These are phyloP conservation scores for Coffea canephora DNA, from an alignment of 257 asterid genomes.

Conservation along the genomic window DNA sequence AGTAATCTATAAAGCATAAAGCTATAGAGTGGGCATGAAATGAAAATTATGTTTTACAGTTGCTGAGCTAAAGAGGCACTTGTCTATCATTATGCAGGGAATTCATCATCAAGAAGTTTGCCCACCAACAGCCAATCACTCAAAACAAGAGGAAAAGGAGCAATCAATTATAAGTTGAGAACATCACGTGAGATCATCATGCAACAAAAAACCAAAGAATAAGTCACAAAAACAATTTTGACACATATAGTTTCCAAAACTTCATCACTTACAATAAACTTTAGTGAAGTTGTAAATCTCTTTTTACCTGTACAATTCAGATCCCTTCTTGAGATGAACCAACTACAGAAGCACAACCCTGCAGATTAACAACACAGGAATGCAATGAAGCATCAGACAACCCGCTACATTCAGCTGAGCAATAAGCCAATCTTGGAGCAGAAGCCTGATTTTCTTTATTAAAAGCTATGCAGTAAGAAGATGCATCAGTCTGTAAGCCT, in stretches of 20 bases:
- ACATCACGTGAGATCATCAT: background rate
- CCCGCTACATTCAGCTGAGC: constrained; percentile 36
- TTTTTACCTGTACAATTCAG: constrained; percentile 39
- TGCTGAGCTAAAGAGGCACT: background rate
- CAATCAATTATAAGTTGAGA: background rate
- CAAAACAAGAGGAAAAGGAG: background rate
- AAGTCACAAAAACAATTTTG: background rate
- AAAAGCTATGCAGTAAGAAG: constrained; percentile 1
- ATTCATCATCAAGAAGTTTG: background rate
- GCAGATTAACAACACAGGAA: constrained; percentile 28
- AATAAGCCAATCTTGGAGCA: constrained; percentile 28
- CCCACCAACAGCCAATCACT: background rate
- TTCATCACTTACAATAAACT: background rate
- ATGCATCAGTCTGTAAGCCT: constrained; percentile 14
- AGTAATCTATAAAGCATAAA: background rate
- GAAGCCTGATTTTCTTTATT: constrained; percentile 23
- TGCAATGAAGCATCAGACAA: constrained; percentile 33
- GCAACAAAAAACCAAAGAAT: background rate
- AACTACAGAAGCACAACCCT: constrained; percentile 15
- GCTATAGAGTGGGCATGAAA: background rate
- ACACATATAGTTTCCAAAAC: background rate
- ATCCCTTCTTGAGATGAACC: constrained; percentile 18
- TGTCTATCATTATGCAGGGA: background rate
- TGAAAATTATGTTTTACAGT: background rate
- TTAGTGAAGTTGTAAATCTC: background rate